A percentile compares a stretch with the other conserved stretches of the same genome.
phyloP scores from a whole-genome alignment of 352 stramenopile genomes.

The Phytophthora hibernalis region DNA sequence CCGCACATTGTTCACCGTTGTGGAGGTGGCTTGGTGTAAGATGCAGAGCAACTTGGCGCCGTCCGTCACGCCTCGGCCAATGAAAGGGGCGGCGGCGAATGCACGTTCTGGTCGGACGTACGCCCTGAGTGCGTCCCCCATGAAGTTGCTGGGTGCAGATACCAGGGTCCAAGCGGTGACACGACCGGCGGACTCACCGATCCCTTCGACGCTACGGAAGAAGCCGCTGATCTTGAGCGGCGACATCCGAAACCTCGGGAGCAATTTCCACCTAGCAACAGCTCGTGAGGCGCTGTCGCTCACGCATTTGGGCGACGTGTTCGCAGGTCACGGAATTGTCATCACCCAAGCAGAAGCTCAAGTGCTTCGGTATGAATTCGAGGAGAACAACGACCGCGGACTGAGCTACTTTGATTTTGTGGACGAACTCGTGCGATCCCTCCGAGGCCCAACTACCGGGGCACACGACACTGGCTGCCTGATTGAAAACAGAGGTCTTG shows the following conservation, averaged over 20 bases:
- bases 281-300: conserved; percentile 50
- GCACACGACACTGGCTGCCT: conserved; percentile 14
- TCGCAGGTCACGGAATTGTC: conserved; percentile 54
- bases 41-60: conserved; percentile 62
- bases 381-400: conserved; percentile 77
- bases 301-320: conserved; percentile 54
- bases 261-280: conserved; percentile 68
- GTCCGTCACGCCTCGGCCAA: conserved; percentile 66
- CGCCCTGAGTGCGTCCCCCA: conserved; percentile 52
- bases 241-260: conserved; percentile 78
- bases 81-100: conserved; percentile 40
- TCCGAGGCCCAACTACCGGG: conserved; percentile 39
- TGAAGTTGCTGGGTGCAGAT: conserved; percentile 42
- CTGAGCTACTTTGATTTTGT: conserved; percentile 71
- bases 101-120: conserved; percentile 58
- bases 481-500: conserved; percentile 38
- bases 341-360: conserved; percentile 65
- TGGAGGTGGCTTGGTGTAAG: conserved; percentile 6
- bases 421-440: conserved; percentile 58
- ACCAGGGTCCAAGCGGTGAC: conserved; percentile 26
- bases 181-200: conserved; percentile 42
- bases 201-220: conserved; percentile 44
- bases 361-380: conserved; percentile 71
- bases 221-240: conserved; percentile 71
- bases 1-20: background rate